These are phyloP conservation scores for Ophiostoma sp. DNA, from an alignment of 2,329 filamentous ascomycete genomes.

Conservation along the genomic window DNA sequence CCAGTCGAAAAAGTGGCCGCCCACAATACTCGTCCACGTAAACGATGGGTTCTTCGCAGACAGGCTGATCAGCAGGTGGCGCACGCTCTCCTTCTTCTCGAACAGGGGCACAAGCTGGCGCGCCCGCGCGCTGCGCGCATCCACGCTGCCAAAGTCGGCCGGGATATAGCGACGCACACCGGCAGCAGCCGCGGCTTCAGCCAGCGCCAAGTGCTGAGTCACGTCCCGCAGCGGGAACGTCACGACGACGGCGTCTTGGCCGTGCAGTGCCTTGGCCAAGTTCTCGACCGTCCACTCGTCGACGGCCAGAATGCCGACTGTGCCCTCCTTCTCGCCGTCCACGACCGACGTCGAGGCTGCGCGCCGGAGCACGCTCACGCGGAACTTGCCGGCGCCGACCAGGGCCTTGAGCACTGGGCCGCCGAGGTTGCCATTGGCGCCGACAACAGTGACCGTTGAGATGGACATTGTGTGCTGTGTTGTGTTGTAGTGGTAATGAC, in stretches of 20 bases:
- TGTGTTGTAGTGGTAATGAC: background rate
- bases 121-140: slow-evolving; percentile 34
- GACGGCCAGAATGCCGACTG: slow-evolving; percentile 26
- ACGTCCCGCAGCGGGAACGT: slow-evolving; percentile 33
- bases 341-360: slow-evolving; percentile 31
- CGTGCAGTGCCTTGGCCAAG: slow-evolving; percentile 32
- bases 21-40: slow-evolving; percentile 37
- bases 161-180: slow-evolving; percentile 38
- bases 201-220: slow-evolving; percentile 34
- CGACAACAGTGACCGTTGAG: slow-evolving; percentile 36
- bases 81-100: slow-evolving; percentile 34
- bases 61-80: slow-evolving; percentile 31
- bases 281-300: slow-evolving; percentile 32
- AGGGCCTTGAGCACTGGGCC: slow-evolving; percentile 33
- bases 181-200: slow-evolving; percentile 36
- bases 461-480: slow-evolving; percentile 30
- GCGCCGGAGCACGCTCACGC: slow-evolving; percentile 35
- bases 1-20: slow-evolving; percentile 42
- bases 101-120: slow-evolving; percentile 37
- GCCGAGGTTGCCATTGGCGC: slow-evolving; percentile 38
- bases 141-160: slow-evolving; percentile 40
- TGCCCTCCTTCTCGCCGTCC: slow-evolving; percentile 19
- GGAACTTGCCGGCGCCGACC: slow-evolving; percentile 30
- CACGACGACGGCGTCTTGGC: slow-evolving; percentile 37
- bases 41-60: slow-evolving; percentile 28